A percentile compares a stretch with the other conserved stretches of the same genome.
Conservation (phyloP, 148 eudicot species). For the Cornus controversa region DNA sequence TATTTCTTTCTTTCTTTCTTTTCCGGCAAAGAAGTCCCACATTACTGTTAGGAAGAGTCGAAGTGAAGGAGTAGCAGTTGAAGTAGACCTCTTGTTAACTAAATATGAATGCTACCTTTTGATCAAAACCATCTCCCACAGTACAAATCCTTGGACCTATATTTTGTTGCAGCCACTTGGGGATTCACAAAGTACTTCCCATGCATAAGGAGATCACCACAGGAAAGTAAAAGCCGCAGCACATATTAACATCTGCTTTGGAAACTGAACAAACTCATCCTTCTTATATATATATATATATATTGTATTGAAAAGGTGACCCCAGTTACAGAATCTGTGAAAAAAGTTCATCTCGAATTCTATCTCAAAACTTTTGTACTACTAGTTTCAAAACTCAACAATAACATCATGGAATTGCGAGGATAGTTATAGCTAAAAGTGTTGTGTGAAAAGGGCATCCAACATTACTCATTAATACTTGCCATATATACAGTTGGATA, state of each 20-base stretch:
- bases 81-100: too few relatives aligned
- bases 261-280: background rate
- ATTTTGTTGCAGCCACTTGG: background rate
- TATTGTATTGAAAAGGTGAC: too few relatives aligned
- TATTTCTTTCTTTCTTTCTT: too few relatives aligned
- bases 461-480: background rate
- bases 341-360: too few relatives aligned
- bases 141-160: background rate
- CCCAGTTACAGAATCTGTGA: too few relatives aligned
- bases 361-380: too few relatives aligned
- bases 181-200: background rate
- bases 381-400: background rate
- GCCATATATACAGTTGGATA: background rate
- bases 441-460: background rate
- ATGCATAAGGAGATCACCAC: background rate
- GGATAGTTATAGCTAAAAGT: background rate
- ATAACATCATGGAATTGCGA: background rate
- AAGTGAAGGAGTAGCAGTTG: background rate
- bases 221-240: background rate
- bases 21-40: too few relatives aligned
- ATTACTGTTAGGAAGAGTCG: too few relatives aligned
- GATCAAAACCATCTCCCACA: background rate
- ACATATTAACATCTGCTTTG: background rate
- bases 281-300: too few relatives aligned
- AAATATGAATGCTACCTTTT: too few relatives aligned